Evolutionary conservation across 176 grass and related monocot species (phyloP), one percentile per base, ranked within the genome.

Genomic region (Panicum miliaceum): DNA sequence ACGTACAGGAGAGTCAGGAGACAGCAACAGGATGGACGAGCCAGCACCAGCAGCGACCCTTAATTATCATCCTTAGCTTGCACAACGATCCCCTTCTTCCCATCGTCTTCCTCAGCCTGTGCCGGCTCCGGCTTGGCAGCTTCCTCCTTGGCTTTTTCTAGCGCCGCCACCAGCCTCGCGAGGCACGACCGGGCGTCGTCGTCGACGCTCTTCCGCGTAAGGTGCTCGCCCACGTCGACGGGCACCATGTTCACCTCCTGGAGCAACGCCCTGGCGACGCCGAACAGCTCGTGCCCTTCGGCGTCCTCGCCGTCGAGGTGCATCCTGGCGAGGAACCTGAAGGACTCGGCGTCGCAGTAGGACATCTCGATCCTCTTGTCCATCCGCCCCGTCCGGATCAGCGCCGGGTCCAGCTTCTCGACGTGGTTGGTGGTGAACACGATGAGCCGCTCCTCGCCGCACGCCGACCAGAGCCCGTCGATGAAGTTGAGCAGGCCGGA

Each of bases 401-500:
- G 83, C 41, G 86, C 86, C 29, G 74, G 79, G 26, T 89, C 90
- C 0, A 90, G 73, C 65, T 67, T 78, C 14, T 52, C 47, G 3
- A 78, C 1, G 35, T 48, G 66, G 84, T 90, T 86, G 15, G 88
- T 90, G 19, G 88, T 90, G 73, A 90, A 46, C 15, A 90, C 56
- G 26, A 90, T 15, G 62, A 90, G 51, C 79, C 84, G 74, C 73
- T 90, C 88, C 3, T 60, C 79, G 42, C 79, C 66, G 57, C 80
- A 86, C 16, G 88, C 78, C 36, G 88, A 89, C 88, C 88, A 89
- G 3, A 85, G 53, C 7, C 88, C 83, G 43, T 89, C 88, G 10
- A 89, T 89, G 56, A 89, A 82, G 52, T 89, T 89, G 71, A 89
- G 82, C 61, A 89, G 52, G 12, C 88, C 88, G 3, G 88, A 89